Base-by-base conservation (phyloP, 768 basidiomycete genomes). In the Phylloporus scabripes region DNA sequence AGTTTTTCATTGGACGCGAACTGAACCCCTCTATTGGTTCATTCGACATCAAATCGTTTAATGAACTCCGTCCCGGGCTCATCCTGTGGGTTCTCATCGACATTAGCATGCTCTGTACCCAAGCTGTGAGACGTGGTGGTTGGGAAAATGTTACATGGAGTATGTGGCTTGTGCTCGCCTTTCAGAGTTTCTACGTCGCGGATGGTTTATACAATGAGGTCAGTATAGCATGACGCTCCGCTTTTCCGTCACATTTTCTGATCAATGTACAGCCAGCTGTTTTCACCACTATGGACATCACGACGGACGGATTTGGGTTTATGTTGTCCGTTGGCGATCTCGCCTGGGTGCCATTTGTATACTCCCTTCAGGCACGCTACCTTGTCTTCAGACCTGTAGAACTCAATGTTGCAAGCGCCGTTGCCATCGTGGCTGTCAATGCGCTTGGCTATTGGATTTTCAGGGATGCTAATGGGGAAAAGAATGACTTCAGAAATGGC, bases 281-380 rank as follows among this genome's bases (percentile, higher is more conserved):
- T 55, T 76, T 98, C 49, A 94, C 91, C 1, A 92, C 87, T 4
- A 99, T 99, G 90, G 96, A 99, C 62, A 94, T 99, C 62, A 94
- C 86, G 3, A 89, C 88, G 10, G 96, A 99, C 59, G 96, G 96
- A 10, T 97, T 98, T 60, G 96, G 96, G 7, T 97, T 93, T 77
- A 99, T 99, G 96, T 85, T 99, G 24, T 71, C 92, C 5, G 79
- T 95, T 41, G 95, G 96, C 36, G 92, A 97, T 62, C 79, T 97
- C 24, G 70, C 83, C 17, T 97, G 91, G 87, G 90, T 99, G 10
- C 95, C 95, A 10, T 95, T 97, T 69, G 84, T 82, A 14, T 99
- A 97, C 70, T 83, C 83, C 26, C 81, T 97, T 12, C 94, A 98
- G 71, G 90, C 94, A 1, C 86, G 93, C 44, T 99, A 89, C 69